Base-by-base conservation (phyloP, 768 basidiomycete genomes). In the Leccinellum albellum region DNA sequence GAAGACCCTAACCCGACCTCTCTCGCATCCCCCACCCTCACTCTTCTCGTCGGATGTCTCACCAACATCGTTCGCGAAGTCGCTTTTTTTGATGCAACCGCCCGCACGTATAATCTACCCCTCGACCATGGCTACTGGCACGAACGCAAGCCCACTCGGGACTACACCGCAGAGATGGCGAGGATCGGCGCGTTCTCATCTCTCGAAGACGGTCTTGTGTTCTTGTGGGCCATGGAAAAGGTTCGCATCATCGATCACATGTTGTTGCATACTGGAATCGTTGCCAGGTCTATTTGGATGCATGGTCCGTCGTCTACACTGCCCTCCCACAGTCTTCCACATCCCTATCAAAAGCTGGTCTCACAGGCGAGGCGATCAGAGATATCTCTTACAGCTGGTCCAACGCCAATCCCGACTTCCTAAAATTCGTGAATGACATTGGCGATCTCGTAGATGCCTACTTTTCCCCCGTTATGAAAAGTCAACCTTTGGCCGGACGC, bases 151-250 rank as follows among this genome's bases (percentile, higher is more conserved):
- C 80, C 76, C 9, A 91, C 89, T 9, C 76, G 80, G 60, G 82
- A 85, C 55, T 90, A 89, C 61, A 84, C 86, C 2, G 87, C 88
- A 10, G 86, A 88, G 69, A 85, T 91, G 83, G 77, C 77, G 3
- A 76, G 83, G 6, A 72, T 84, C 3, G 76, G 77, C 3, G 70
- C 74, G 6, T 63, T 70, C 15, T 79, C 76, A 4, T 74, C 72
- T 0, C 61, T 88, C 20, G 79, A 81, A 50, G 88, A 91, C 42
- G 86, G 85, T 0, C 70, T 91, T 21, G 74, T 90, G 1, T 85
- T 91, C 59, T 71, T 91, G 14, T 90, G 88, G 88, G 85, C 85
- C 0, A 90, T 90, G 88, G 89, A 90, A 67, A 79, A 81, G 74
- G 88, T 88, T 44, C 21, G 70, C 57, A 6, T 5, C 35, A 3